Base-by-base conservation (phyloP, 306 rosid species). In the Sechiopsis laciniata region DNA sequence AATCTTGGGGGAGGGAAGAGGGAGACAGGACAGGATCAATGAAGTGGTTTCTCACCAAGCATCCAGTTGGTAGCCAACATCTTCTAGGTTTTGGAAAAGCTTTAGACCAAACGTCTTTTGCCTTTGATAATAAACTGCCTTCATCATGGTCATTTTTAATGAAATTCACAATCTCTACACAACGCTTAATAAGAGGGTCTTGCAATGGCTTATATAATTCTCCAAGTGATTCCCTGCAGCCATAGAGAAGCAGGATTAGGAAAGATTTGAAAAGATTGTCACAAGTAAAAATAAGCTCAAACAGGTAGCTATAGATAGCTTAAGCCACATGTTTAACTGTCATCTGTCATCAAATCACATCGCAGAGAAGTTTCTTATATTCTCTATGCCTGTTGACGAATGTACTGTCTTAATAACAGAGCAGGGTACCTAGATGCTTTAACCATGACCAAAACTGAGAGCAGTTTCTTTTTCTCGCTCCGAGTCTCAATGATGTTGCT, bases 11-110 rank as follows among this genome's bases (percentile, higher is more conserved):
- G 73, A 20, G 73, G 37, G 73, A 46, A 2, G 55, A 22, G 40
- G 66, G 64, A 40, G 55, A 26, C 29, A 21, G 50, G 55, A 26
- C 29, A 21, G 71, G 78, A 21, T 72, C 15, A 70, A 16, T 65
- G n/a, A 13, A 46, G 19, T 46, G 20, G 20, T 76, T 85, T 16
- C 91, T 84, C 73, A 94, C 98, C 98, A 89, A 75, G 84, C 97
- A 90, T 75, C 97, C 98, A 58, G 97, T 93, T 59, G 98, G 98
- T 52, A 93, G 85, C 98, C 98, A 94, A 83, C 90, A 84, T 87
- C 90, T 90, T 79, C 78, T 88, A 40, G 97, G 91, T 79, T 83
- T 89, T 29, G 97, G 98, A 79, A 81, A 78, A 76, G 89, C 78
- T 83, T 87, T 90, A 59, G 97, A 90, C 98, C 94, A 94, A 77